phyloP scores from a whole-genome alignment of 2,329 filamentous ascomycete species.

The Ceratocystis ficicola region DNA sequence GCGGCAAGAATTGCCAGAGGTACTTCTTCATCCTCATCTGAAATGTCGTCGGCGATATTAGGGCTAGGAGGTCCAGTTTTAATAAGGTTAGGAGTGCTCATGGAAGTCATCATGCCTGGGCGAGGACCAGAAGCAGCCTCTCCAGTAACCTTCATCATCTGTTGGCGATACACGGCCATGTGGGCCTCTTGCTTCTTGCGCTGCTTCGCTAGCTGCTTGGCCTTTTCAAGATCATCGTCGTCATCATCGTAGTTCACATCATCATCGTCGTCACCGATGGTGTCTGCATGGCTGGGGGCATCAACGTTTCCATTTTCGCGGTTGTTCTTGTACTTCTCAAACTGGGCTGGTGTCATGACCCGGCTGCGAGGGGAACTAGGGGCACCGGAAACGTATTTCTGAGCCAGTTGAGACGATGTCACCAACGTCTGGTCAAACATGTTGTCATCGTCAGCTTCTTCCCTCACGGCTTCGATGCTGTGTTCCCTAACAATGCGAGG shows the following conservation, averaged over 20 bases:
- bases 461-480: not conserved
- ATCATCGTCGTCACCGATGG: constrained; percentile 47
- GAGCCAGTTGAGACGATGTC: constrained; percentile 31
- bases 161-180: constrained; percentile 77
- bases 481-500: not conserved
- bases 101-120: constrained; percentile 44
- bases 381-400: constrained; percentile 30
- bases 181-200: constrained; percentile 81
- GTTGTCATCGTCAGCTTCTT: constrained; percentile 36
- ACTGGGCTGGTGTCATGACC: constrained; percentile 82
- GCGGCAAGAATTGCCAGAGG: constrained; percentile 76
- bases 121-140: constrained; percentile 31
- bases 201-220: constrained; percentile 60
- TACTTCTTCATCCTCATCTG: constrained; percentile 78
- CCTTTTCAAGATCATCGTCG: constrained; percentile 68
- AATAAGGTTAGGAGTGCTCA: constrained; percentile 51
- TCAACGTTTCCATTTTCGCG: constrained; percentile 45
- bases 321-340: constrained; percentile 67
- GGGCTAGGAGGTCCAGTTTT: constrained; percentile 27
- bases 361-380: constrained; percentile 47
- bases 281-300: constrained; percentile 31
- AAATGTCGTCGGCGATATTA: constrained; percentile 37
- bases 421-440: constrained; percentile 41
- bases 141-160: constrained; percentile 94
- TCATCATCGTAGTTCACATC: constrained; percentile 58